phyloP scores from a whole-genome alignment of 2,329 filamentous ascomycete species.

The Colletotrichum neosansevieriae region DNA sequence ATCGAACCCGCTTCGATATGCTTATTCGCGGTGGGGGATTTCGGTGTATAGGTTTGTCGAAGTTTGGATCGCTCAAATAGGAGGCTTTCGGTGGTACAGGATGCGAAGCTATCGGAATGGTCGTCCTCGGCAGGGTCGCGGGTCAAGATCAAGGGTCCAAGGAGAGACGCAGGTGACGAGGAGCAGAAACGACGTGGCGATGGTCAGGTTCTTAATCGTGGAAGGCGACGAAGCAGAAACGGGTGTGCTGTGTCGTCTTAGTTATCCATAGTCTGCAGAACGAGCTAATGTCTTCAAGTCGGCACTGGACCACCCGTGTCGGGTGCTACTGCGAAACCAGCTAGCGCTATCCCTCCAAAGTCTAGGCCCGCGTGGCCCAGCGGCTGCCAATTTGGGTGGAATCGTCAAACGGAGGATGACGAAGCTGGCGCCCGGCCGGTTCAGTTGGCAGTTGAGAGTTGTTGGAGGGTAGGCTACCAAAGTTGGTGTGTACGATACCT shows the following conservation, averaged over 20 bases:
- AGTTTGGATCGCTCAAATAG: background rate
- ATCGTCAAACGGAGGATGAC: constrained; percentile 38
- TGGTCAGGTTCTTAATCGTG: constrained; percentile 22
- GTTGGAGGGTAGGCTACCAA: background rate
- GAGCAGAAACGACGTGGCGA: constrained; percentile 33
- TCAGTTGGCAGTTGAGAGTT: constrained; percentile 21
- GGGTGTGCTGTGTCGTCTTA: constrained; percentile 25
- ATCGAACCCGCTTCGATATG: background rate
- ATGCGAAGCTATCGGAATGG: constrained; percentile 5
- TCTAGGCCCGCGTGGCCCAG: constrained; percentile 29
- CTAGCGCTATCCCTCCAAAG: constrained; percentile 36
- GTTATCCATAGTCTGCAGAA: constrained; percentile 23
- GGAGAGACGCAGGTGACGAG: constrained; percentile 24
- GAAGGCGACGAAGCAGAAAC: constrained; percentile 12
- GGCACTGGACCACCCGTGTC: constrained; percentile 23
- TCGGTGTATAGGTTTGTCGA: too few relatives aligned
- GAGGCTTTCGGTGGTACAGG: background rate
- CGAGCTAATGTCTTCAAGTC: constrained; percentile 30
- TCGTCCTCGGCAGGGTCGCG: constrained; percentile 1
- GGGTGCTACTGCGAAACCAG: constrained; percentile 22
- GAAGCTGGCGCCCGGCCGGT: constrained; percentile 19
- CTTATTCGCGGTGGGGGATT: too few relatives aligned
- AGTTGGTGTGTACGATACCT: constrained; percentile 1
- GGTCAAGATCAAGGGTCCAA: constrained; percentile 12
- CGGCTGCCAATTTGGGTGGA: constrained; percentile 23